A percentile compares a stretch with the other conserved stretches of the same genome.
These are phyloP conservation scores for Rhododendron williamsianum DNA, from an alignment of 148 eudicot species.

Conservation along the genomic window DNA sequence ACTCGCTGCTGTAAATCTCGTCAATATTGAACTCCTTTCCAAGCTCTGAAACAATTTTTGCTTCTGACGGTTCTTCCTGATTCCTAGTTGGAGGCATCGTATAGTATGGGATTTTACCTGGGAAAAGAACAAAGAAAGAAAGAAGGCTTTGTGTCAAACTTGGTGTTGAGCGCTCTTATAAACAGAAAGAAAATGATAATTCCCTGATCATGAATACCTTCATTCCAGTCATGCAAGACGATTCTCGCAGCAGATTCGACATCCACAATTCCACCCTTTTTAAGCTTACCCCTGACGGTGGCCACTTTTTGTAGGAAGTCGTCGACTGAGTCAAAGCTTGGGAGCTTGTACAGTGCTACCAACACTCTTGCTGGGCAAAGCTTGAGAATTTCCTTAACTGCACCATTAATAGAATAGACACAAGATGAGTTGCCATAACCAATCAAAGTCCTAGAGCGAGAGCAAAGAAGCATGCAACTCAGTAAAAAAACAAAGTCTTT, in stretches of 20 bases:
- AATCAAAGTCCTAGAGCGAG: background rate
- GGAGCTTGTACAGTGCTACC: constrained; percentile 72
- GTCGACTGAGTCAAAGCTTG: constrained; percentile 82
- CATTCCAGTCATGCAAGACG: constrained; percentile 91
- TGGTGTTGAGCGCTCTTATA: background rate
- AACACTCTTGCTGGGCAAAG: constrained; percentile 70
- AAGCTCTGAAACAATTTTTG: constrained; percentile 68
- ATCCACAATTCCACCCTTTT: constrained; percentile 88
- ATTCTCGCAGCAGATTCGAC: constrained; percentile 86
- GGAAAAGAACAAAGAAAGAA: background rate
- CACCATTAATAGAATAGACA: background rate
- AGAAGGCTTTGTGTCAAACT: background rate
- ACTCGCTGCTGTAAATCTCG: constrained; percentile 74
- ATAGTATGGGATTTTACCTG: constrained; percentile 92
- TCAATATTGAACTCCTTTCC: constrained; percentile 86
- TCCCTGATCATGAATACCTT: constrained; percentile 40
- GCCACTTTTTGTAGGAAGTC: constrained; percentile 89
- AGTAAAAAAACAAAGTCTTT: background rate
- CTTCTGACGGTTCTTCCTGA: constrained; percentile 56
- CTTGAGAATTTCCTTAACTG: constrained; percentile 91
- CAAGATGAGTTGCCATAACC: background rate
- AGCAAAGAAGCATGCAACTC: background rate
- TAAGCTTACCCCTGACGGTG: constrained; percentile 78
- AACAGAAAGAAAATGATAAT: background rate
- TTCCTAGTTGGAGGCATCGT: constrained; percentile 88